Conservation (phyloP, 2,329 filamentous ascomycete genomes). For the Stenocarpella maydis region DNA sequence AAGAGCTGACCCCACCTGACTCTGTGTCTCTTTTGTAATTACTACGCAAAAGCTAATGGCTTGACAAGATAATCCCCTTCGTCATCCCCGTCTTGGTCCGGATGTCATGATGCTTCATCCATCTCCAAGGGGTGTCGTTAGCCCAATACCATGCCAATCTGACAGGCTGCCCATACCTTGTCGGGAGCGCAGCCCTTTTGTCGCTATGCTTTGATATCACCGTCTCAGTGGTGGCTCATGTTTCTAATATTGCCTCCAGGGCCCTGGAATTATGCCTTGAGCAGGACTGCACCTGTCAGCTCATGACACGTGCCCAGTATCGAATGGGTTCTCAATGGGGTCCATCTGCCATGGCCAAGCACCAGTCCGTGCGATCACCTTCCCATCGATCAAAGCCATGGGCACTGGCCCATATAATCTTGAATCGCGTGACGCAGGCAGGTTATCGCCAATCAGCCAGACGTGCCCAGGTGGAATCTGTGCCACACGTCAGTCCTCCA, state of each 20-base stretch:
- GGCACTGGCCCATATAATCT: conserved; percentile 87
- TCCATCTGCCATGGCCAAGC: conserved; percentile 57
- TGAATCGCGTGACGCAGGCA: conserved; percentile 85
- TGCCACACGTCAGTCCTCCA: conserved; percentile 25
- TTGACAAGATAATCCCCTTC: conserved; percentile 34
- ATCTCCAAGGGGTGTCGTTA: conserved; percentile 41
- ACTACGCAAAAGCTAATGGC: background rate
- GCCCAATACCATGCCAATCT: conserved; percentile 35
- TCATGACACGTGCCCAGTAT: background rate
- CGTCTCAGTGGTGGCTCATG: background rate
- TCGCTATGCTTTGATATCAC: too few relatives aligned
- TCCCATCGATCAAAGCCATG: conserved; percentile 83
- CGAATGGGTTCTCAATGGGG: conserved; percentile 55
- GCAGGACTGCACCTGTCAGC: too few relatives aligned
- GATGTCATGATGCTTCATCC: conserved; percentile 5
- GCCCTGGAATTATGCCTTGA: too few relatives aligned
- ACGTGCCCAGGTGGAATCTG: conserved; percentile 92
- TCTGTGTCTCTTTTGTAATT: conserved; percentile 30
- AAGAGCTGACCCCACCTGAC: conserved; percentile 5
- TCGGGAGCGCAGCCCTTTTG: background rate
- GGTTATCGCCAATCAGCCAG: conserved; percentile 89
- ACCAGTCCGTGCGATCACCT: conserved; percentile 69
- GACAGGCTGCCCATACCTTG: background rate
- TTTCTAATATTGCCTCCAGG: background rate
- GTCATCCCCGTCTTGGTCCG: conserved; percentile 18